Evolutionary conservation across 129 eudicot species (phyloP).

Genomic region (Centaurea solstitialis): DNA sequence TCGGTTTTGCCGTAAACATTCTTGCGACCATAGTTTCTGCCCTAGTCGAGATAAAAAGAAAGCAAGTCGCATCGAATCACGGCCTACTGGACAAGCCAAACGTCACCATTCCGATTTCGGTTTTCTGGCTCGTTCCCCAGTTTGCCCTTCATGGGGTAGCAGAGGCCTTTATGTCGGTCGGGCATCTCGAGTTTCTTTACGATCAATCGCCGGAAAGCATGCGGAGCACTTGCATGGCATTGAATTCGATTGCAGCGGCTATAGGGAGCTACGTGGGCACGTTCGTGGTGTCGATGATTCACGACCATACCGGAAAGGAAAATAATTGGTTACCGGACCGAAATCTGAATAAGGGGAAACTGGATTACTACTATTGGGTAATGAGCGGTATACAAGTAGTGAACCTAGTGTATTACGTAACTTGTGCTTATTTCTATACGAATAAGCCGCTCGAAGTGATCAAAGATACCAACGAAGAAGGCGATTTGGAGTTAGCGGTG

Average conservation of each 20-base stretch:
- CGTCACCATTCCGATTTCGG: conserved; percentile 66
- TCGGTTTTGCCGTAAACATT: conserved; percentile 69
- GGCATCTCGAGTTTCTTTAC: conserved; percentile 85
- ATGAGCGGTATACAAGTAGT: conserved; percentile 64
- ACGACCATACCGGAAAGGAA: conserved; percentile 61
- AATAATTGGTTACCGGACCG: conserved; percentile 83
- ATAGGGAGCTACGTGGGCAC: conserved; percentile 75
- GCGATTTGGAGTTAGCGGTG: conserved; percentile 56
- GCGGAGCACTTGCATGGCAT: conserved; percentile 85
- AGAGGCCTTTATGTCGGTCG: conserved; percentile 72
- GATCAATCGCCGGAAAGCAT: conserved; percentile 94
- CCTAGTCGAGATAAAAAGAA: conserved; percentile 67
- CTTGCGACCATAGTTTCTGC: conserved; percentile 63
- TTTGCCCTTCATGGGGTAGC: conserved; percentile 72
- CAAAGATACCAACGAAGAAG: conserved; percentile 28
- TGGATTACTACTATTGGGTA: conserved; percentile 80
- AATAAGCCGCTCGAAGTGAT: conserved; percentile 55
- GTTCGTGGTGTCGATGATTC: conserved; percentile 63
- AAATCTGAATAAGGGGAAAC: conserved; percentile 71
- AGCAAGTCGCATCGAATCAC: conserved; percentile 58
- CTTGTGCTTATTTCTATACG: conserved; percentile 61
- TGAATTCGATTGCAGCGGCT: conserved; percentile 53
- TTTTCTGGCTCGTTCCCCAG: conserved; percentile 88
- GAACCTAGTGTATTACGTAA: conserved; percentile 55
- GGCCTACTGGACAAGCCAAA: conserved; percentile 63